A percentile compares a stretch with the other conserved stretches of the same genome.
Evolutionary conservation across 2,329 filamentous ascomycete genomes (phyloP).

Genomic region (Ophiostoma fasciatum): DNA sequence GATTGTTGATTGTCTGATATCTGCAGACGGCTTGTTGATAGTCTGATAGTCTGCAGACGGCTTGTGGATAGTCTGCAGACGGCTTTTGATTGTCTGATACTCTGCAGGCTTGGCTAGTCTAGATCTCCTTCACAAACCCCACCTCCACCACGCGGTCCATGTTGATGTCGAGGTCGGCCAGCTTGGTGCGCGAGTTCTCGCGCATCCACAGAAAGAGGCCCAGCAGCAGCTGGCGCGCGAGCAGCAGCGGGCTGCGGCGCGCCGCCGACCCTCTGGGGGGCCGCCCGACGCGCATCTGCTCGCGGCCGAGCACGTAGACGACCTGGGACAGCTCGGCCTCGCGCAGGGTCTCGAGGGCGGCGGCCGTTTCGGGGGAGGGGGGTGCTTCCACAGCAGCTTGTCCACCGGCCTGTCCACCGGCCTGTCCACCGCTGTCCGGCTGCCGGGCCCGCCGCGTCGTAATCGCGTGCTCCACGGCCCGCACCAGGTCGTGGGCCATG

Average conservation of each 20-base stretch:
- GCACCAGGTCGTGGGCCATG: constrained; percentile 39
- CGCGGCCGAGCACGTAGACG: constrained; percentile 46
- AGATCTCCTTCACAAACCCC: constrained; percentile 55
- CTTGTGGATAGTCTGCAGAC: no score
- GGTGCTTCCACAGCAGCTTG: no score
- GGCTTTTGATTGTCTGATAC: no score
- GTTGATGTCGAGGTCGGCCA: constrained; percentile 44
- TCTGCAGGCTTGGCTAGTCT: no score
- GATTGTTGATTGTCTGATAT: no score
- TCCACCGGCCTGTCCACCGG: no score
- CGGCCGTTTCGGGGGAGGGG: no score
- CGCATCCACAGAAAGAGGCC: constrained; percentile 47
- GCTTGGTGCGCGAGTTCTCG: constrained; percentile 51
- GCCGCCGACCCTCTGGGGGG: constrained; percentile 8
- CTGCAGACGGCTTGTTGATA: no score
- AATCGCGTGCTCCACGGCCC: constrained; percentile 46
- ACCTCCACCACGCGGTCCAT: constrained; percentile 51
- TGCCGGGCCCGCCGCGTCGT: no score
- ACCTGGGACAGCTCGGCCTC: constrained; percentile 32
- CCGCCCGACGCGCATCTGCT: constrained; percentile 36
- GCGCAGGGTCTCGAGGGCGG: constrained; percentile 28
- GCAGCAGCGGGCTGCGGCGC: constrained; percentile 11
- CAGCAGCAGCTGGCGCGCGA: constrained; percentile 32
- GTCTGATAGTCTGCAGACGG: no score
- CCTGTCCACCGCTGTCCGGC: no score